Percentiles rank a stretch among this genome's conserved stretches.
phyloP scores from a whole-genome alignment of 1,139 yeast species.

The Yamadazyma dendronema region DNA sequence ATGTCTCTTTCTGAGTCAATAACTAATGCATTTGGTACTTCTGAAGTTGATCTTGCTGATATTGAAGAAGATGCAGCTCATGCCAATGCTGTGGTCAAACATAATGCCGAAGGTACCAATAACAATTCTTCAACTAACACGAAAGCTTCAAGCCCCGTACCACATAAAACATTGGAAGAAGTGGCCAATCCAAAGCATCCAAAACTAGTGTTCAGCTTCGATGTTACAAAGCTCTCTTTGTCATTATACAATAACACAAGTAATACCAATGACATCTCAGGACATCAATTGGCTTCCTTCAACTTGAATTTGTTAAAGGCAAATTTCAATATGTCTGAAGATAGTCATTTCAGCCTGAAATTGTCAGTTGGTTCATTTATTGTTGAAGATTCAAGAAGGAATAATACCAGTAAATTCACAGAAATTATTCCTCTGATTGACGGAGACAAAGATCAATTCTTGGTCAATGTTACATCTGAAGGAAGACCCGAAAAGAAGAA shows the following conservation, averaged over 20 bases:
- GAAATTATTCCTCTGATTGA: slow-evolving; percentile 75
- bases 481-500: slow-evolving; percentile 40
- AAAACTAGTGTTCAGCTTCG: slow-evolving; percentile 51
- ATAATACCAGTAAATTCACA: slow-evolving; percentile 65
- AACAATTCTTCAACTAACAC: neutral
- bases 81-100: slow-evolving; percentile 48
- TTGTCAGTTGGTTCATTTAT: slow-evolving; percentile 70
- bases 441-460: slow-evolving; percentile 69
- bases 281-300: slow-evolving; percentile 57
- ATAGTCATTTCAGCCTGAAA: slow-evolving; percentile 58
- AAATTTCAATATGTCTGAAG: slow-evolving; percentile 48
- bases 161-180: neutral
- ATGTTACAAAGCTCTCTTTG: slow-evolving; percentile 62
- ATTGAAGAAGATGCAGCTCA: slow-evolving; percentile 63
- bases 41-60: slow-evolving; percentile 42
- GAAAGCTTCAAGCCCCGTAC: neutral
- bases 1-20: slow-evolving; percentile 56
- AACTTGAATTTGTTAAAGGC: slow-evolving; percentile 60
- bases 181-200: slow-evolving; percentile 28
- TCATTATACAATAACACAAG: slow-evolving; percentile 62
- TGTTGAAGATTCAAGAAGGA: slow-evolving; percentile 68
- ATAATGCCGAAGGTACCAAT: slow-evolving; percentile 10
- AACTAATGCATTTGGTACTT: slow-evolving; percentile 48
- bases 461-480: slow-evolving; percentile 49
- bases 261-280: slow-evolving; percentile 32